A percentile compares a stretch with the other conserved stretches of the same genome.
These are phyloP conservation scores for Herpomyces periplanetae DNA, from an alignment of 2,329 filamentous ascomycete species.

Conservation along the genomic window DNA sequence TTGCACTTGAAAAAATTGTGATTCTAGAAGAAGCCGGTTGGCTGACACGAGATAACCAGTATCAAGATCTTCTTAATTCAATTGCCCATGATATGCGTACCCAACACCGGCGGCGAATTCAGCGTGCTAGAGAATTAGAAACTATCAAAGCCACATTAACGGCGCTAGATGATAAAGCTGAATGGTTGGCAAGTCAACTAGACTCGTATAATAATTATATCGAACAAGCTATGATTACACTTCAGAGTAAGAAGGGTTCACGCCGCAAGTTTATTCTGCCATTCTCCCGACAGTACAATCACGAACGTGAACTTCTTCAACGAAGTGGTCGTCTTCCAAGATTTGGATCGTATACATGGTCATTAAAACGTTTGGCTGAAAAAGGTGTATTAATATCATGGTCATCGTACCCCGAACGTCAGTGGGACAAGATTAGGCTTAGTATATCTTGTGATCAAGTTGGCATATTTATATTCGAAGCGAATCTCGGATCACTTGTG, in stretches of 20 bases:
- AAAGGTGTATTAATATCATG: conserved; percentile 83
- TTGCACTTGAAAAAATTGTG: conserved; percentile 72
- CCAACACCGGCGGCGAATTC: conserved; percentile 67
- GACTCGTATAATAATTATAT: conserved; percentile 98
- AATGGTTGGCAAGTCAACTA: conserved; percentile 68
- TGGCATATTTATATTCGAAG: conserved; percentile 69
- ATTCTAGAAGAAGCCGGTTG: conserved; percentile 49
- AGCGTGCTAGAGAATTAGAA: conserved; percentile 64
- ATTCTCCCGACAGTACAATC: conserved; percentile 95
- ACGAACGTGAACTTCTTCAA: conserved; percentile 79
- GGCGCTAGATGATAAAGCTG: conserved; percentile 47
- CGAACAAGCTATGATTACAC: conserved; percentile 81
- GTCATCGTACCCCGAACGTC: conserved; percentile 37
- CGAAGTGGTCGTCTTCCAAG: conserved; percentile 71
- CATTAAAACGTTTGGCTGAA: conserved; percentile 45
- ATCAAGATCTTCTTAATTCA: conserved; percentile 88
- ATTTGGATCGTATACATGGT: conserved; percentile 94
- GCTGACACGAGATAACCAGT: conserved; percentile 51
- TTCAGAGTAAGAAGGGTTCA: conserved; percentile 79
- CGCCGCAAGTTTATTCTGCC: conserved; percentile 71
- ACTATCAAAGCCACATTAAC: conserved; percentile 31
- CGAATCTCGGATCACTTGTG: conserved; percentile 64
- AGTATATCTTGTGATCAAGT: conserved; percentile 82
- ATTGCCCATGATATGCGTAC: conserved; percentile 88
- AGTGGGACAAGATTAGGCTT: conserved; percentile 70